Conservation (phyloP, 1,284 basidiomycete species). For the Fomitopsis schrenkii region DNA sequence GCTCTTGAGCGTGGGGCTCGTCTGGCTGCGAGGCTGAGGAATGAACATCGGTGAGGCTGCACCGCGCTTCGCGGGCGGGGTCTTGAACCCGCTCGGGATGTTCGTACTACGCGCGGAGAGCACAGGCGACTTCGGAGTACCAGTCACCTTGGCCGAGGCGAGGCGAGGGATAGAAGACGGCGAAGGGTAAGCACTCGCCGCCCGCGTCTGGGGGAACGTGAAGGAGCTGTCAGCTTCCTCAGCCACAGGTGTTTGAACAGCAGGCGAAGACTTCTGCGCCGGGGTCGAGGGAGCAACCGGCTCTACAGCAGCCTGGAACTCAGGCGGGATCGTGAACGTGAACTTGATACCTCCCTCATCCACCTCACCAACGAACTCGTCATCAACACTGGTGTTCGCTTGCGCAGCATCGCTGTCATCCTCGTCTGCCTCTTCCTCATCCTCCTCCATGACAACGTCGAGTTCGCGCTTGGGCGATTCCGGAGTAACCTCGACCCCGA, state of each 20-base stretch:
- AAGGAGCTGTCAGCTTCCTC: slow-evolving; percentile 29
- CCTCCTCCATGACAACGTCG: slow-evolving; percentile 41
- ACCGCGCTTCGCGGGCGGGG: slow-evolving; percentile 46
- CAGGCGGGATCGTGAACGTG: slow-evolving; percentile 54
- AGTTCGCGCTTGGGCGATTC: slow-evolving; percentile 16
- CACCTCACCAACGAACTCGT: slow-evolving; percentile 42
- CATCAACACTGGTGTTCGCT: slow-evolving; percentile 31
- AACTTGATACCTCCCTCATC: slow-evolving; percentile 65
- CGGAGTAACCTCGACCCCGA: slow-evolving; percentile 44
- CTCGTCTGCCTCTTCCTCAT: slow-evolving; percentile 32
- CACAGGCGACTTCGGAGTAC: slow-evolving; percentile 20
- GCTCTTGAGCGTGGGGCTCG: slow-evolving; percentile 23
- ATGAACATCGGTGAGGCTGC: slow-evolving; percentile 43
- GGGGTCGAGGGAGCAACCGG: slow-evolving; percentile 17
- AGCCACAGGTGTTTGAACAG: slow-evolving; percentile 22
- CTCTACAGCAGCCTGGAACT: slow-evolving; percentile 15
- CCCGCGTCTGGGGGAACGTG: slow-evolving; percentile 15
- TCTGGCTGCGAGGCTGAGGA: slow-evolving; percentile 39
- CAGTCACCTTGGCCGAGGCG: slow-evolving; percentile 29
- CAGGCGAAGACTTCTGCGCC: slow-evolving; percentile 7
- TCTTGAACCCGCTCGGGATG: slow-evolving; percentile 27
- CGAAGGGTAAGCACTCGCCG: slow-evolving; percentile 23
- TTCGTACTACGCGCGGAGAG: slow-evolving; percentile 16
- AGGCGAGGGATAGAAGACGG: slow-evolving; percentile 54
- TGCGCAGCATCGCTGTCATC: slow-evolving; percentile 25